Percentiles rank a stretch among this genome's conserved stretches.
Evolutionary conservation across 140 eudicot species (phyloP).

Genomic region (Stevia rebaudiana): DNA sequence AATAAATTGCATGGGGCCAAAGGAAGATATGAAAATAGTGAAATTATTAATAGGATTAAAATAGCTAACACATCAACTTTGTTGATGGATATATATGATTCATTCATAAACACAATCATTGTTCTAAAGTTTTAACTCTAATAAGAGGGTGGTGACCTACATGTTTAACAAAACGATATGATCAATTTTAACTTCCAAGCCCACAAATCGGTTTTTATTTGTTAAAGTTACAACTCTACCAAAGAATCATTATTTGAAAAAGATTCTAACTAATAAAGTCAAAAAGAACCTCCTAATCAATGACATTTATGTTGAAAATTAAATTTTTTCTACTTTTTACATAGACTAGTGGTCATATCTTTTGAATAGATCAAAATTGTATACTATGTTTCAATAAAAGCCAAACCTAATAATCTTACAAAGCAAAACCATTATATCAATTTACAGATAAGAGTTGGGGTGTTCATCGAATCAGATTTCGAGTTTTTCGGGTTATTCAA

Average conservation of each 20-base stretch:
- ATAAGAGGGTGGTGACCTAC: constrained; percentile 10
- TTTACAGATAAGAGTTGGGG: not conserved
- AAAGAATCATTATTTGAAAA: not conserved
- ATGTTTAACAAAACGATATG: constrained; percentile 12
- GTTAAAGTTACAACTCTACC: not conserved
- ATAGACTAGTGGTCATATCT: not conserved
- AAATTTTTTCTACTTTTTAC: too few species aligned
- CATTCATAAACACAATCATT: constrained; percentile 11
- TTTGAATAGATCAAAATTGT: not conserved
- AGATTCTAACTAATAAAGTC: not conserved
- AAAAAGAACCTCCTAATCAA: not conserved
- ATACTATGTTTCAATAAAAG: not conserved
- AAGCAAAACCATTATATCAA: not conserved
- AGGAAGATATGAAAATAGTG: not conserved
- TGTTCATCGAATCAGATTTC: too few species aligned
- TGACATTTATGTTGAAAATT: not conserved
- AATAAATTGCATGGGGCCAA: constrained; percentile 18
- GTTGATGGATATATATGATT: constrained; percentile 3
- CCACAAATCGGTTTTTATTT: not conserved
- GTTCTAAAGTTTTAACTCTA: constrained; percentile 13
- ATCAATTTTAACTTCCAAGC: not conserved
- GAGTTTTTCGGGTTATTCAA: too few species aligned
- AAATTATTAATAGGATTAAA: constrained; percentile 1
- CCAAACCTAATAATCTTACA: not conserved
- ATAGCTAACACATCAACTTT: constrained; percentile 11